These are phyloP conservation scores for Prunus yedoensis DNA, from an alignment of 331 rosid genomes.

Conservation along the genomic window DNA sequence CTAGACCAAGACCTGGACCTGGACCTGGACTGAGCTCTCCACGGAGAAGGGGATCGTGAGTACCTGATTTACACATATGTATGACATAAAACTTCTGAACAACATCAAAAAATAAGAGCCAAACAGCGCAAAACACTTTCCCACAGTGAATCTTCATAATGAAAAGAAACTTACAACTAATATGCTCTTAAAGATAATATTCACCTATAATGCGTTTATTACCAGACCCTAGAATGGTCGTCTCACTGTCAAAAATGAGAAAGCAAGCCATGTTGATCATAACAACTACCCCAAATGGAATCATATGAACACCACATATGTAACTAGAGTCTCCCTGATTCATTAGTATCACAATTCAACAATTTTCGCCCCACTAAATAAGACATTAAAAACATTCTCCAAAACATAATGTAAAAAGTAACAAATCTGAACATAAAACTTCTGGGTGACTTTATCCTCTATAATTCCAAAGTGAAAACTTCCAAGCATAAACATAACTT, in stretches of 20 bases:
- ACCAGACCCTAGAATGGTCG: background rate
- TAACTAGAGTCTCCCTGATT: background rate
- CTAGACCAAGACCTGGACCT: conserved; percentile 47
- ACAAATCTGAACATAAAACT: background rate
- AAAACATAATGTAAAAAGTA: background rate
- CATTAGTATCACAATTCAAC: background rate
- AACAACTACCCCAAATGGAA: background rate
- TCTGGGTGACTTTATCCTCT: background rate
- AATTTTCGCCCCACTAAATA: background rate
- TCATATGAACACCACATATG: background rate
- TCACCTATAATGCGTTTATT: background rate
- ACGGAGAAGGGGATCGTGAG: conserved; percentile 80
- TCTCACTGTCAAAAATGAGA: background rate
- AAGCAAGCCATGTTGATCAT: background rate
- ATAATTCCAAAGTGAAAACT: background rate
- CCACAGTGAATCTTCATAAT: background rate
- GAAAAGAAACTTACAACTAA: background rate
- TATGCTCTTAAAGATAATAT: background rate
- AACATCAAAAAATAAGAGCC: background rate
- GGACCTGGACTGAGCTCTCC: conserved; percentile 80
- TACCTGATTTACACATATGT: conserved; percentile 35
- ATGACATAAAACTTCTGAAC: background rate
- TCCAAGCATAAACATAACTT: background rate
- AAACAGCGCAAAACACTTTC: no score
- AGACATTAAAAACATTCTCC: background rate